Evolutionary conservation across 345 rosid genomes (phyloP), one percentile per base, ranked within the genome.

Genomic region (Iberis pinnata): DNA sequence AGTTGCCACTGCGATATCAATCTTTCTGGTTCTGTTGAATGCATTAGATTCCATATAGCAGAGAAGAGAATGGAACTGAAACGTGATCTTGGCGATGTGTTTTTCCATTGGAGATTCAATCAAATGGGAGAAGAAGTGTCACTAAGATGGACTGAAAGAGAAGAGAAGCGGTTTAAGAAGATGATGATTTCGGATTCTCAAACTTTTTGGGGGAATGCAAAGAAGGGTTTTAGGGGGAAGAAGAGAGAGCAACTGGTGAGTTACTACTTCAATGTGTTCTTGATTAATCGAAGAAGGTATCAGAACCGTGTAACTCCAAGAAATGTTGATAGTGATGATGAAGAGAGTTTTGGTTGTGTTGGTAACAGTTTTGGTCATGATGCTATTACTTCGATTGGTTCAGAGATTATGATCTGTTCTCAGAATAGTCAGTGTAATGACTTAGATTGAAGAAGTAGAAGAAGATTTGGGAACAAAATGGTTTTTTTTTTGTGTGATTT

Each of bases 41-140:
- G 97, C 61, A 49, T 73, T 25, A 71, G 93, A 51, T 78, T 86
- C 58, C 97, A 89, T 71, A 69, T 58, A 37, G 77, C 78, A 27
- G 93, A 81, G 79, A 80, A 74, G 20, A 81, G 82, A 71, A 37
- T 70, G 81, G 76, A 70, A 41, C 18, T 83, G 52, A 86, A 76
- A 76, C 77, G 68, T 47, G 84, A 83, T 27, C 54, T 89, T 14
- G 88, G 88, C 25, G 6, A 56, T 18, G 78, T 53, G 32, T 89
- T 83, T 61, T 63, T 64, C 50, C 69, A 40, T 18, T 89, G 89
- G 89, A 68, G 74, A 57, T 81, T 89, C 71, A 54, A 80, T 53
- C 60, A 43, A 32, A 86, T 86, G 95, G 95, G 97, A 3, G 93
- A 83, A 75, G 93, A 89, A 64, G 84, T 81, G 32, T 72, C 75